Base-by-base conservation (phyloP, 1,284 basidiomycete species). In the Trichosporon coremiiforme region DNA sequence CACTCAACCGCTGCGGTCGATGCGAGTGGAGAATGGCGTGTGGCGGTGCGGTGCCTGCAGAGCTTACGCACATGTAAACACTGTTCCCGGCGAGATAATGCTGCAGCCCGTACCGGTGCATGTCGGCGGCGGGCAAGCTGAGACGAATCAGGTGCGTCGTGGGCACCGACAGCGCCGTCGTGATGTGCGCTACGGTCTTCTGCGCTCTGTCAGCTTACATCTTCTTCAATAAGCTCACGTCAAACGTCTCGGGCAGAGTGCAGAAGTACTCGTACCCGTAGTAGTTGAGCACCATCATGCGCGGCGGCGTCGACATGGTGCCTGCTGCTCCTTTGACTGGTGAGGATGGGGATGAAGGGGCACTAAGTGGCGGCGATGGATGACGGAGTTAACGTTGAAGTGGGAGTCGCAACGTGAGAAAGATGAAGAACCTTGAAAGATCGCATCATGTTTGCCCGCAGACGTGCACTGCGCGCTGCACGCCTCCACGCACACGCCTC, bases 221-320 rank as follows among this genome's bases (percentile, higher is more conserved):
- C n/a, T n/a, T n/a, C n/a, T n/a, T n/a, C n/a, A n/a, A n/a, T n/a
- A 13, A 10, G 77, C 78, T 74, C 71, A 80, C 80, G 13, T 81
- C 80, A 57, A 72, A 80, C 0, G 72, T 76, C 1, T 70, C 67
- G 1, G 80, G 80, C n/a, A 82, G 72, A 13, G 75, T 65, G 25
- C 79, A 73, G 50, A 81, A 76, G 17, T 75, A 76, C 62, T 82
- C 80, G 9, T 71, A 64, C 6, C 77, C 78, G 10, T 74, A 75
- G 12, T 60, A 68, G 69, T 73, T 41, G 68, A 70, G 76, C 71
- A 76, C 67, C 38, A 78, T 73, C 79, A 81, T 81, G 36, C 78
- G 71, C n/a, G 78, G 79, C 5, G 12, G 77, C 78, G 22, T 65
- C n/a, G 65, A 2, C 68, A 66, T 69, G n/a, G 15, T 64, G 22